A percentile compares a stretch with the other conserved stretches of the same genome.
Evolutionary conservation across 441 rosid genomes (phyloP).

Genomic region (Eutrema salsugineum): DNA sequence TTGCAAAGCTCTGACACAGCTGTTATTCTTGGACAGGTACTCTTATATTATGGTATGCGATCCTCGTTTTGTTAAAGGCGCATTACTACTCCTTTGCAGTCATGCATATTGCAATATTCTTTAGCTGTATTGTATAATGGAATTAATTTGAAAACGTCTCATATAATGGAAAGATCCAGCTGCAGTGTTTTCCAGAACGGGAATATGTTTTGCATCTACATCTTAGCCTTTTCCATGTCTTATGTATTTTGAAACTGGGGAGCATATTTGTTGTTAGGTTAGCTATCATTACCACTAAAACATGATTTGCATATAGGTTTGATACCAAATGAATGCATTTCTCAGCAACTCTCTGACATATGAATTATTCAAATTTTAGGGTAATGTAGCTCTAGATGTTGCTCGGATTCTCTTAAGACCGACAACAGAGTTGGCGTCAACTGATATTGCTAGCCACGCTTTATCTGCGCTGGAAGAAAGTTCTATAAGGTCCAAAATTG

Average conservation of each 20-base stretch:
- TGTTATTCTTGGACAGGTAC: slow-evolving; percentile 85
- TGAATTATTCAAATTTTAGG: slow-evolving; percentile 43
- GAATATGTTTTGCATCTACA: background rate
- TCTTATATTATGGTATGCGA: background rate
- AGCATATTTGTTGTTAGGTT: background rate
- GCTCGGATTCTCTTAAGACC: slow-evolving; percentile 86
- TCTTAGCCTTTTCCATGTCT: background rate
- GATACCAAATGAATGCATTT: background rate
- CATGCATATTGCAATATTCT: background rate
- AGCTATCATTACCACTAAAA: background rate
- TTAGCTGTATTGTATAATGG: background rate
- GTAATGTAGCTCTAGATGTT: slow-evolving; percentile 94
- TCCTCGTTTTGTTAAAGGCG: background rate
- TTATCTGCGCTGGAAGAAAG: slow-evolving; percentile 69
- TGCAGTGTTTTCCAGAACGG: background rate
- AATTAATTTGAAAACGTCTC: background rate
- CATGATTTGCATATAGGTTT: background rate
- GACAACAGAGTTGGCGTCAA: slow-evolving; percentile 60
- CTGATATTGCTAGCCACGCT: slow-evolving; percentile 84
- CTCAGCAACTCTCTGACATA: slow-evolving; percentile 5
- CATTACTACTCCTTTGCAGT: background rate
- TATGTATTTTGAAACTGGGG: background rate
- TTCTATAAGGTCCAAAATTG: slow-evolving; percentile 59
- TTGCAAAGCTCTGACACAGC: slow-evolving; percentile 71
- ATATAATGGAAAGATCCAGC: background rate